Evolutionary conservation across 2,329 filamentous ascomycete species (phyloP), one percentile per base, ranked within the genome.

Genomic region (Diaporthe helianthi): DNA sequence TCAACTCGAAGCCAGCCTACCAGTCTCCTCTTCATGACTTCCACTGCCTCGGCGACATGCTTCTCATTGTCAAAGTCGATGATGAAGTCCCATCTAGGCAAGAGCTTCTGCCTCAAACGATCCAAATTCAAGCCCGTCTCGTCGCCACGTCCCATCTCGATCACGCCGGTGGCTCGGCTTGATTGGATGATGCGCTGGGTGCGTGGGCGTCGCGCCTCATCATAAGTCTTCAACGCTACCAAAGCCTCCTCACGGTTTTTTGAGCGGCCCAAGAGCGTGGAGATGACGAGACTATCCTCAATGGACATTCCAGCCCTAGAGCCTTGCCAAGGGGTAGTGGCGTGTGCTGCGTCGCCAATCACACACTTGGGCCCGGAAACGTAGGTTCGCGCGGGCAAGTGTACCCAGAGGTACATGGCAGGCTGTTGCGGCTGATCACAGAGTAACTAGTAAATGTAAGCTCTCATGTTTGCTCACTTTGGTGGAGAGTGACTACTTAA

Each of bases 361-460:
- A 76, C 33, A 36, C 73, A 73, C 3, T 74, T 22, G 12, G 71
- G 69, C 0, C 73, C 75, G 2, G 70, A 73, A 24, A 71, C 72
- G 38, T 75, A 74, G 12, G 33, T 75, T 6, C 19, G 29, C 0
- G 73, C 72, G 1, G 58, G 17, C 38, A 69, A 69, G 24, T 76
- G 73, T 5, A 75, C 75, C 74, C 74, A 76, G 1, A 76, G 69
- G 36, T 76, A 76, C 10, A 73, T 68, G 1, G 53, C 73, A 0
- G 46, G 31, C 1, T 76, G 73, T 22, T 74, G 72, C 1, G 71
- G 64, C 49, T 73, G 41, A 5, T 19, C 12, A 5, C 74, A 75
- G 17, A 75, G 46, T 8, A 76, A 53, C 73, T 75, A 7, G 17
- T 19, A 6, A 13, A 15, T 17, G 10, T 15, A 5, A 6, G 17